These are phyloP conservation scores for Aureobasidium namibiae DNA, from an alignment of 2,329 filamentous ascomycete species.

Conservation along the genomic window DNA sequence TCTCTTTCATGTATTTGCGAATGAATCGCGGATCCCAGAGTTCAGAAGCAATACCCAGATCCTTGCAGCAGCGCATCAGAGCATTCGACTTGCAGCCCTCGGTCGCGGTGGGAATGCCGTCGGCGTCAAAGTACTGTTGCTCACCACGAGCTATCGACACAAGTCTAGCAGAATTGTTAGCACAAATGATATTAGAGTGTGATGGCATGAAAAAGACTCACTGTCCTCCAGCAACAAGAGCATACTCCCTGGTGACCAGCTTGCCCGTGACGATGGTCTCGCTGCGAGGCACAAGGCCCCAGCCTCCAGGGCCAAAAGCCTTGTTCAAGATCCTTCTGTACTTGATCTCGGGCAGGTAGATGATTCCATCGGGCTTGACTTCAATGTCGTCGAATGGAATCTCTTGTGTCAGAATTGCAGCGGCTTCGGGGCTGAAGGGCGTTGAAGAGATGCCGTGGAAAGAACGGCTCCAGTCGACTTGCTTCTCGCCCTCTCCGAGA, in stretches of 20 bases:
- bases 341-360: slow-evolving; percentile 97
- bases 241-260: slow-evolving; percentile 82
- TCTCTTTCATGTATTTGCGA: slow-evolving; percentile 65
- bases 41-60: slow-evolving; percentile 87
- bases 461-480: slow-evolving; percentile 74
- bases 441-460: slow-evolving; percentile 68
- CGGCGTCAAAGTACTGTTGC: slow-evolving; percentile 83
- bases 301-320: slow-evolving; percentile 90
- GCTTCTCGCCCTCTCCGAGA: slow-evolving; percentile 40
- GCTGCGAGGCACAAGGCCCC: slow-evolving; percentile 84
- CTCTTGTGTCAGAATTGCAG: slow-evolving; percentile 58
- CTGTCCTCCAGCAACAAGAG: slow-evolving; percentile 80
- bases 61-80: slow-evolving; percentile 96
- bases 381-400: slow-evolving; percentile 72
- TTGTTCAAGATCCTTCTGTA: slow-evolving; percentile 84
- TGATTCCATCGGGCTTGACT: slow-evolving; percentile 93
- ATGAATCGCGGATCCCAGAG: slow-evolving; percentile 95
- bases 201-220: no score
- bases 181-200: no score
- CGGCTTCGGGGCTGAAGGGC: slow-evolving; percentile 63
- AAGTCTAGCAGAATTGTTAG: slow-evolving; percentile 48
- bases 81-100: slow-evolving; percentile 98
- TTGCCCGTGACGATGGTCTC: slow-evolving; percentile 79
- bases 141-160: slow-evolving; percentile 90
- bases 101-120: slow-evolving; percentile 85